phyloP scores from a whole-genome alignment of 1,139 yeast genomes.

The Taiozyma onychis region DNA sequence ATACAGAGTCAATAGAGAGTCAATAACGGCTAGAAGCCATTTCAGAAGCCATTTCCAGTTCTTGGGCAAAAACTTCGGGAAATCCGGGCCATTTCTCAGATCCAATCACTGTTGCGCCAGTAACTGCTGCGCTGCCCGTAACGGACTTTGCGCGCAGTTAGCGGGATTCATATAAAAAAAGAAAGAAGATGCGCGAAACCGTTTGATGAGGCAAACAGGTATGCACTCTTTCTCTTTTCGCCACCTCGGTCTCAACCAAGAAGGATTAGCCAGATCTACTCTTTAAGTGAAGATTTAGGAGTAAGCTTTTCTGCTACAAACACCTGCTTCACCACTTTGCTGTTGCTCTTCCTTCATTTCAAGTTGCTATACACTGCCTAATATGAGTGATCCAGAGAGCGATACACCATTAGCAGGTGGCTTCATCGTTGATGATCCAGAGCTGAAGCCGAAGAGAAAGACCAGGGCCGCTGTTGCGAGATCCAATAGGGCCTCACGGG shows the following conservation, averaged over 20 bases:
- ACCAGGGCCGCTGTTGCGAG: constrained; percentile 1
- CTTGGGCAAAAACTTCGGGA: no score
- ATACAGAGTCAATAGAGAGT: no score
- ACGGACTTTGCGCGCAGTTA: background rate
- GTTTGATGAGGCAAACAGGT: background rate
- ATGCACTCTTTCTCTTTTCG: background rate
- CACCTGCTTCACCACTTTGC: background rate
- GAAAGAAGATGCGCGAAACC: background rate
- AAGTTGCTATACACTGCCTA: background rate
- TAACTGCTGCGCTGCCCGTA: background rate
- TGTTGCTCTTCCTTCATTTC: background rate
- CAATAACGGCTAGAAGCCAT: no score
- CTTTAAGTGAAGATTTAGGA: background rate
- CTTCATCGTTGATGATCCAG: constrained; percentile 23
- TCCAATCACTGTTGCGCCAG: background rate
- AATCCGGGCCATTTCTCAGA: background rate
- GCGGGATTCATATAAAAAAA: background rate
- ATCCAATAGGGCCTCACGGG: background rate
- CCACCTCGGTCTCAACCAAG: background rate
- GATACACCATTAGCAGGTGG: constrained; percentile 19
- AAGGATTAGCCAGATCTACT: background rate
- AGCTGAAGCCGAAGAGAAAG: constrained; percentile 9
- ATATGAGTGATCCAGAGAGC: constrained; percentile 14
- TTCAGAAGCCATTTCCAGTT: no score
- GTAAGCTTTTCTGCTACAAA: background rate